A percentile compares a stretch with the other conserved stretches of the same genome.
phyloP scores from a whole-genome alignment of 2,329 filamentous ascomycete genomes.

The Elsinoe ampelina region DNA sequence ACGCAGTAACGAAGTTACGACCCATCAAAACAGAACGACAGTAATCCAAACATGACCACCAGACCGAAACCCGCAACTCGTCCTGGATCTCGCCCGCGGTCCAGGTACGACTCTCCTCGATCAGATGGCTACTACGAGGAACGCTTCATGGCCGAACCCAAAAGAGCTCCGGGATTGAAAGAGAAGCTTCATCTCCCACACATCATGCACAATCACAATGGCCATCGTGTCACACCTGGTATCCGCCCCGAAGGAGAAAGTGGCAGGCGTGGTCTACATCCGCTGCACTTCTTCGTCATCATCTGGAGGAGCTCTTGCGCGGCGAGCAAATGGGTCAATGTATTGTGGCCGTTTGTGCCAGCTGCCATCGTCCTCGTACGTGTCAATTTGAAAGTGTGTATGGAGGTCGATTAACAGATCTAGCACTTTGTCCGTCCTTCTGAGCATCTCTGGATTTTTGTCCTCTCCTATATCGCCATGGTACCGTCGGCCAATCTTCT shows the following conservation, averaged over 20 bases:
- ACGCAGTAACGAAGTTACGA: slow-evolving; percentile 6
- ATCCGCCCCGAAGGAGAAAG: slow-evolving; percentile 40
- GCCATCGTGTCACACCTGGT: slow-evolving; percentile 34
- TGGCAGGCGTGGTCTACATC: slow-evolving; percentile 37
- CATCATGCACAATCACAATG: slow-evolving; percentile 33
- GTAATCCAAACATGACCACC: slow-evolving; percentile 1
- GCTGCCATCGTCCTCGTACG: slow-evolving; percentile 34
- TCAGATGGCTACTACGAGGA: slow-evolving; percentile 6
- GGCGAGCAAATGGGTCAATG: slow-evolving; percentile 38
- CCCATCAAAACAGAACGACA: background rate
- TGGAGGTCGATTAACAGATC: background rate
- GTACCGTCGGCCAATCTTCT: slow-evolving; percentile 42
- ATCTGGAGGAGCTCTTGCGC: slow-evolving; percentile 38
- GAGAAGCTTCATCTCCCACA: slow-evolving; percentile 7
- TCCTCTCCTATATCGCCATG: slow-evolving; percentile 42
- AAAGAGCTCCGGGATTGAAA: background rate
- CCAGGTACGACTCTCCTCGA: slow-evolving; percentile 7
- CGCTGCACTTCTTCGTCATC: slow-evolving; percentile 35
- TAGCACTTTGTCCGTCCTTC: slow-evolving; percentile 35
- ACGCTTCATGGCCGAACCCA: slow-evolving; percentile 6
- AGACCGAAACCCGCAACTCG: slow-evolving; percentile 3
- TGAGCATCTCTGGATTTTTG: slow-evolving; percentile 38
- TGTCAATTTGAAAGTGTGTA: slow-evolving; percentile 36
- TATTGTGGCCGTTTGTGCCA: slow-evolving; percentile 43
- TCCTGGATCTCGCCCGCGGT: background rate